phyloP scores from a whole-genome alignment of 257 asterid species.

The Orobanche coerulescens region DNA sequence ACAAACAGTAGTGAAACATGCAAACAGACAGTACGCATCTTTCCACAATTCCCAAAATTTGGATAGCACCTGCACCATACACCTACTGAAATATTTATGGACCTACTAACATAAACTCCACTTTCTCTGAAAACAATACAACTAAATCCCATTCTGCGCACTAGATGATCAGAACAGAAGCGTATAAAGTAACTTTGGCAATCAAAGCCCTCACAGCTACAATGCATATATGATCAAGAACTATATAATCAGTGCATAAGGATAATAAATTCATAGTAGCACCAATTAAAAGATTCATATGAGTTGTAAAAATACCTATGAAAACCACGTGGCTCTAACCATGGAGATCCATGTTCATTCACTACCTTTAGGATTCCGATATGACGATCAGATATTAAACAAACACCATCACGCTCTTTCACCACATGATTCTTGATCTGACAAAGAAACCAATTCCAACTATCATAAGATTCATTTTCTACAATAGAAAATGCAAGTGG shows the following conservation, averaged over 20 bases:
- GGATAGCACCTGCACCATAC: neutral
- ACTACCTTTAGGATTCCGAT: no score
- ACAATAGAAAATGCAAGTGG: no score
- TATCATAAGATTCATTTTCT: no score
- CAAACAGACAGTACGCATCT: slow-evolving; percentile 4
- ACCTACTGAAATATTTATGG: slow-evolving; percentile 6
- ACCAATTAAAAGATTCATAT: neutral
- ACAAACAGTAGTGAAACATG: no score
- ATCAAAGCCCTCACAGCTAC: slow-evolving; percentile 11
- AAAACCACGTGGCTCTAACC: no score
- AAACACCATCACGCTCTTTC: no score
- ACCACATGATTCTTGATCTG: no score
- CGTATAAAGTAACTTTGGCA: neutral
- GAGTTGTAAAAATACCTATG: no score
- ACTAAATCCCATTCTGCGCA: neutral
- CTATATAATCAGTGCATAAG: neutral
- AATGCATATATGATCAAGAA: neutral
- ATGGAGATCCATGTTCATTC: no score
- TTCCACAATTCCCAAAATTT: neutral
- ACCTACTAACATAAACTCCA: neutral
- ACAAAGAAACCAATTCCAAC: no score
- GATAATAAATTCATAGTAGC: neutral
- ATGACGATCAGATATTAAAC: no score
- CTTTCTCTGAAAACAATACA: neutral
- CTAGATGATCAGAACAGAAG: slow-evolving; percentile 1